Conservation (phyloP, 2,329 filamentous ascomycete species). For the Nemania diffusa region DNA sequence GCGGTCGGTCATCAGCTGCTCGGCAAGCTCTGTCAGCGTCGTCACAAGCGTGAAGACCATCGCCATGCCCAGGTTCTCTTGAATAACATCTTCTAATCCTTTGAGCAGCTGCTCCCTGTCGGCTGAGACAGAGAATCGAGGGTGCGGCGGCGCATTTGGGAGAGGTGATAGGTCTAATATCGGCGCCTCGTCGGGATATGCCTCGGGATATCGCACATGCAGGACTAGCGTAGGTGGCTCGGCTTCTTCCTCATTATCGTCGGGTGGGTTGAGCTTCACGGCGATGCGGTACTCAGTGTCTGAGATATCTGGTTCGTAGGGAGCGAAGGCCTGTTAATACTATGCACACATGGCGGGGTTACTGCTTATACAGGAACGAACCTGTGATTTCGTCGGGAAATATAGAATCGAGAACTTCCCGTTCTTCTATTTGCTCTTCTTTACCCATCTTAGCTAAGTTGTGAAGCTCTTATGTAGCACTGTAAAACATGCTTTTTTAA, state of each 20-base stretch:
- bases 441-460: slow-evolving; percentile 63
- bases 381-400: slow-evolving; percentile 98
- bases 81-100: slow-evolving; percentile 77
- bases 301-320: slow-evolving; percentile 75
- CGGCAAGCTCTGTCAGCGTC: slow-evolving; percentile 88
- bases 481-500: neutral
- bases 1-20: slow-evolving; percentile 81
- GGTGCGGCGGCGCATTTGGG: slow-evolving; percentile 74
- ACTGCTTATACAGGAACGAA: slow-evolving; percentile 51
- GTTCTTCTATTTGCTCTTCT: slow-evolving; percentile 95
- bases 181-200: slow-evolving; percentile 89
- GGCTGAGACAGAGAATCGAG: slow-evolving; percentile 79
- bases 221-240: slow-evolving; percentile 80
- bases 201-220: slow-evolving; percentile 87
- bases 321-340: slow-evolving; percentile 19
- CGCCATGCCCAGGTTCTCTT: slow-evolving; percentile 95
- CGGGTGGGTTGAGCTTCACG: slow-evolving; percentile 81
- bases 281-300: slow-evolving; percentile 89
- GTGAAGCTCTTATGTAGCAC: neutral
- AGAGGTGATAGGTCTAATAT: slow-evolving; percentile 81
- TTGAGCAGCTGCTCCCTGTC: slow-evolving; percentile 81
- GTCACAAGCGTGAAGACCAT: slow-evolving; percentile 96
- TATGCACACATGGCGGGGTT: slow-evolving; percentile 26
- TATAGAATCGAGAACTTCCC: slow-evolving; percentile 97
- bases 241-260: slow-evolving; percentile 67